Base-by-base conservation (phyloP, 78 protist species). In the Chrysochromulina tobinii region DNA sequence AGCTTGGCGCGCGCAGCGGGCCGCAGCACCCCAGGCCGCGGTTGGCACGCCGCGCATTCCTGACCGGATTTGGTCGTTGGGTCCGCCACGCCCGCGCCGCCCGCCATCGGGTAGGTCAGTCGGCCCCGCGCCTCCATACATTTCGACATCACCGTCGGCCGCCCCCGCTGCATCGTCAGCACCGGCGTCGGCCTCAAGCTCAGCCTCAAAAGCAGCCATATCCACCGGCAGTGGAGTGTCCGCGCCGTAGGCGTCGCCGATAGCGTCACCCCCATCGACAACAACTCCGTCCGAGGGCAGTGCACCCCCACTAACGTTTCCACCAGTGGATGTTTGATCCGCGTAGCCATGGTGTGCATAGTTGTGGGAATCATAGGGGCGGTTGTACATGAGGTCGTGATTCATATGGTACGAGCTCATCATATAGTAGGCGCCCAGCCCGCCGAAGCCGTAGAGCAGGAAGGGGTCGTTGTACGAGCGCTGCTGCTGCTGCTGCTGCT, bases 41-140 rank as follows among this genome's bases (percentile, higher is more conserved):
- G 64, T 12, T 7, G 23, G 64, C 64, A 12, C 64, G 64, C 64
- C 64, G 64, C 64, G 38, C 38, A 38, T 38, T 38, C 38, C 38
- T 38, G 38, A 38, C 38, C 38, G 38, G 38, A 38, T 38, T 38
- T 38, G 38, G 38, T 38, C 38, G 38, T 38, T 59, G 23, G 23
- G 64, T 12, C 64, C 64, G 12, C 12, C 64, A 12, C 23, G 64
- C 64, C 64, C 64, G 23, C 7, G 23, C 27, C 7, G 23, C 27
- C 23, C 72, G 8, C 27, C 83, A 57, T 75, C 83, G 83, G 83
- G 83, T 57, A 75, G 58, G 23, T 75, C 83, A 25, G 38, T 6
- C 51, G 83, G 83, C 27, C 83, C 83, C 3, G 83, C 83, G 83
- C 83, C 83, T 17, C 27, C 83, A 57, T 75, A 75, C 83, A 75